Evolutionary conservation across 257 asterid species (phyloP).

Genomic region (Gentiana straminea): DNA sequence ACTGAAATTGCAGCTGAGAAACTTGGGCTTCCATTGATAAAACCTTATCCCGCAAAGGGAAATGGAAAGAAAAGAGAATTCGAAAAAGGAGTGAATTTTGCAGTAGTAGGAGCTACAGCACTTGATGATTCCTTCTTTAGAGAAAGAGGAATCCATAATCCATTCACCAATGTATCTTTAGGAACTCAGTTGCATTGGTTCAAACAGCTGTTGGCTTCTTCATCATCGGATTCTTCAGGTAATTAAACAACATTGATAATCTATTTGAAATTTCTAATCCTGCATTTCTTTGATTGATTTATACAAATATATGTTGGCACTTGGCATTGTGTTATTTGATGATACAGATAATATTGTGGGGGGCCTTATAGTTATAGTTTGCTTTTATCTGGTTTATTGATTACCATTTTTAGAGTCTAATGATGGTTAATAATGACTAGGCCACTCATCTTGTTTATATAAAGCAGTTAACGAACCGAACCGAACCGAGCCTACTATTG

Average conservation of each 20-base stretch:
- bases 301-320: too few relatives aligned
- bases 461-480: too few relatives aligned
- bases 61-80: neutral
- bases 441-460: too few relatives aligned
- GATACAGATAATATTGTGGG: too few relatives aligned
- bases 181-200: conserved; percentile 32
- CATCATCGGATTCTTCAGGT: conserved; percentile 12
- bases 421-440: too few relatives aligned
- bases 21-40: conserved; percentile 25
- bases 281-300: too few relatives aligned
- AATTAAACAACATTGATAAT: neutral
- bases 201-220: conserved; percentile 15
- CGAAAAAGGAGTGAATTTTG: conserved; percentile 27
- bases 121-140: conserved; percentile 18
- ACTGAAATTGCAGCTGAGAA: conserved; percentile 17
- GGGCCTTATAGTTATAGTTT: too few relatives aligned
- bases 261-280: too few relatives aligned
- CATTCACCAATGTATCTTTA: conserved; percentile 18
- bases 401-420: too few relatives aligned
- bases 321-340: too few relatives aligned
- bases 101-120: conserved; percentile 39
- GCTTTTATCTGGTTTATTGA: too few relatives aligned
- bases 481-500: too few relatives aligned
- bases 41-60: conserved; percentile 18
- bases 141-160: conserved; percentile 15